Evolutionary conservation across 2,329 filamentous ascomycete genomes (phyloP), one percentile per base, ranked within the genome.

Genomic region (Phyllosticta capitalensis): DNA sequence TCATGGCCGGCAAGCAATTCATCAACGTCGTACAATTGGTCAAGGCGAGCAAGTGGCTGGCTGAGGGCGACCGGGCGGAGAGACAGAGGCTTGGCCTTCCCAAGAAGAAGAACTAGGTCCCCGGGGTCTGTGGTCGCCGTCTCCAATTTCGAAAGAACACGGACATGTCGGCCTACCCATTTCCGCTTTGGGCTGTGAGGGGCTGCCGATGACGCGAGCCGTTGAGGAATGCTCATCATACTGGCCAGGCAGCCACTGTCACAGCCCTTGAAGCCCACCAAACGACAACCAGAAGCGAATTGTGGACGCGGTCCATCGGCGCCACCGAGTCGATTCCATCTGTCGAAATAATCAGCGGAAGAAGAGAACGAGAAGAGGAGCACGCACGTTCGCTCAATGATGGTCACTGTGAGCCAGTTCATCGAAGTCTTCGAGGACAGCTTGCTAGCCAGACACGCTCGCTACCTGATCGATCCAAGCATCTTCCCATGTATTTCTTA

Each of bases 21-120:
- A 90, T 97, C 80, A 99, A 99, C 69, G 81, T 96, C 55, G 82
- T 97, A 54, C 94, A 99, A 79, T 82, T 99, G 67, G 83, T 95
- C 69, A 95, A 96, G 75, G 94, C 94, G 6, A 92, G 90, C 75
- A 85, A 85, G 69, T 95, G 90, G 86, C 80, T 99, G 48, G 94
- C 90, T 0, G 92, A 97, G 75, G 91, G 91, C n/a, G 94, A 99
- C 68, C 74, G 88, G 38, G 80, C 83, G 67, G 78, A 81, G 62
- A 82, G 90, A 67, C 82, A 65, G 64, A 69, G 65, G 60, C 62
- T 66, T 30, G 73, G 73, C 2, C 64, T 75, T 55, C 76, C 72
- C 9, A 75, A 61, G 66, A 76, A 67, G 61, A 70, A 63, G 62
- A 72, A 58, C 21, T 58, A 58, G 56, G 17, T n/a, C n/a, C 17